Evolutionary conservation across 2,329 filamentous ascomycete species (phyloP).

Genomic region (Colletotrichum sp.): DNA sequence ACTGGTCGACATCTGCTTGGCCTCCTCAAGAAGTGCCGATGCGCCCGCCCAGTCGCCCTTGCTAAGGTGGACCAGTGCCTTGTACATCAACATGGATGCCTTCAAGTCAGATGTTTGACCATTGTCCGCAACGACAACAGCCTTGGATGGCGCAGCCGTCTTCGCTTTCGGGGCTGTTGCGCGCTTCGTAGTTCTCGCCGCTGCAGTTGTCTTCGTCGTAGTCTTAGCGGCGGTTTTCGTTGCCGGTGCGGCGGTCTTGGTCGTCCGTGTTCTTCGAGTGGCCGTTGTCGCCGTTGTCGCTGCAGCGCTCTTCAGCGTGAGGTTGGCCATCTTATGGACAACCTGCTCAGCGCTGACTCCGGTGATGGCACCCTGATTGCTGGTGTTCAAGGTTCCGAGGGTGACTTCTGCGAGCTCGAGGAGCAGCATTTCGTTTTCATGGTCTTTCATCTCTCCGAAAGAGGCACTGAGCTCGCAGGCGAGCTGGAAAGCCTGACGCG

Average conservation of each 20-base stretch:
- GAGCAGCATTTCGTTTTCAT: slow-evolving; percentile 46
- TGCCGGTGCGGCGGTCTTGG: slow-evolving; percentile 24
- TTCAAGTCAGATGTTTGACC: slow-evolving; percentile 32
- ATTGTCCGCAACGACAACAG: slow-evolving; percentile 7
- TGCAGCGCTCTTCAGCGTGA: slow-evolving; percentile 30
- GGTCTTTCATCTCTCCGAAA: slow-evolving; percentile 53
- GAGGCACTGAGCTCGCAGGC: slow-evolving; percentile 62
- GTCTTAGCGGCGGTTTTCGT: not conserved
- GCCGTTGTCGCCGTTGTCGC: slow-evolving; percentile 23
- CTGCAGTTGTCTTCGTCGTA: not conserved
- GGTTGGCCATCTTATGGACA: slow-evolving; percentile 38
- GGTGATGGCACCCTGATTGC: not conserved
- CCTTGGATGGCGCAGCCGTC: slow-evolving; percentile 13
- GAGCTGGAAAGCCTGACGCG: slow-evolving; percentile 49
- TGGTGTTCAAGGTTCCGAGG: slow-evolving; percentile 8
- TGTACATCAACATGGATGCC: slow-evolving; percentile 44
- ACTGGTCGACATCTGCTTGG: slow-evolving; percentile 47
- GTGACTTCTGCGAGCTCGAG: slow-evolving; percentile 55
- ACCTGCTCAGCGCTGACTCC: slow-evolving; percentile 32
- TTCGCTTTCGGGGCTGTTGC: slow-evolving; percentile 28
- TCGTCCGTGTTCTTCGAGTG: slow-evolving; percentile 9
- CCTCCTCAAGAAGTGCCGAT: slow-evolving; percentile 56
- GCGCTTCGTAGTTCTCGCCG: slow-evolving; percentile 16
- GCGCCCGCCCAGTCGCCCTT: slow-evolving; percentile 64
- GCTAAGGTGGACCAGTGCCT: slow-evolving; percentile 50